Conservation (phyloP, 257 asterid genomes). For the Ilex asprella region DNA sequence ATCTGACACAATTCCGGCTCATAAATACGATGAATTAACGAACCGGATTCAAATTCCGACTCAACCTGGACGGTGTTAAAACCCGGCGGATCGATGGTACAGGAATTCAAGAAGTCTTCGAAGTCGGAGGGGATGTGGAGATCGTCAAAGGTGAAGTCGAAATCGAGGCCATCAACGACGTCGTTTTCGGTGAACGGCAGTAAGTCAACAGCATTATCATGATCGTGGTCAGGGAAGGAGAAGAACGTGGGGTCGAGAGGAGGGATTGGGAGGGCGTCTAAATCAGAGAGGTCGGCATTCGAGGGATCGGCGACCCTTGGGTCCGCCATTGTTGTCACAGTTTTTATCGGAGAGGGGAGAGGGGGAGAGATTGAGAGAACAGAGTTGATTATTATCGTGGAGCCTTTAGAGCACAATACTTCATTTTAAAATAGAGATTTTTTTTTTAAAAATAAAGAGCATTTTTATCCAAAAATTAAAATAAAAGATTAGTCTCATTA, state of each 20-base stretch:
- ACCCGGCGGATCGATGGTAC: constrained; percentile 16
- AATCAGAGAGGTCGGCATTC: constrained; percentile 18
- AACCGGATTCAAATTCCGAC: constrained; percentile 5
- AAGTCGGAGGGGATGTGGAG: constrained; percentile 29
- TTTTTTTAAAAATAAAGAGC: too few relatives aligned
- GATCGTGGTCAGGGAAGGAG: constrained; percentile 5
- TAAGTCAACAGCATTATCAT: too few relatives aligned
- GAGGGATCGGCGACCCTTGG: too few relatives aligned
- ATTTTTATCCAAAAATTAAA: too few relatives aligned
- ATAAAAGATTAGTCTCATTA: too few relatives aligned
- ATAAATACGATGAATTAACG: neutral
- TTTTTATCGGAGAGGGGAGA: too few relatives aligned
- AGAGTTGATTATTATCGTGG: too few relatives aligned
- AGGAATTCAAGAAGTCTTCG: constrained; percentile 23
- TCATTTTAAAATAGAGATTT: too few relatives aligned
- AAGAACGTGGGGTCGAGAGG: constrained; percentile 33
- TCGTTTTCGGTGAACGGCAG: too few relatives aligned
- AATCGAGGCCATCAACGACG: constrained; percentile 47
- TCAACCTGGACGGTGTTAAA: constrained; percentile 11
- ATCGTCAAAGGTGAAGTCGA: constrained; percentile 70
- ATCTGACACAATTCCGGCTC: neutral
- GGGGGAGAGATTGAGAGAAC: too few relatives aligned
- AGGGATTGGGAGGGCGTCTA: constrained; percentile 35
- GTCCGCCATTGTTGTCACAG: too few relatives aligned
- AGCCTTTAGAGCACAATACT: too few relatives aligned